These are phyloP conservation scores for Fusarium gaditjirri DNA, from an alignment of 2,329 filamentous ascomycete genomes.

Conservation along the genomic window DNA sequence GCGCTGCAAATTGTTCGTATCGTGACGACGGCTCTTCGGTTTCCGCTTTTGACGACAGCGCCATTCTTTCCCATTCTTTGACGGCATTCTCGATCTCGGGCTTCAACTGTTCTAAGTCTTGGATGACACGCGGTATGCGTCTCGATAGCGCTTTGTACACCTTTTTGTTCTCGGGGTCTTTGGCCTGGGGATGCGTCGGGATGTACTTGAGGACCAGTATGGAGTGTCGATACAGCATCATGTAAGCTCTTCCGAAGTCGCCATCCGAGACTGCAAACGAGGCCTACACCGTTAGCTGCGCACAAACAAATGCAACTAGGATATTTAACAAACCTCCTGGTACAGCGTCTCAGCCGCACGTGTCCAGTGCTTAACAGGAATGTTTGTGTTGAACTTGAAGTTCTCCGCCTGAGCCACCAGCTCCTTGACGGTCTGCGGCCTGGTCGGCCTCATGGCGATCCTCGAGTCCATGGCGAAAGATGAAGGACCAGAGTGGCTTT, in stretches of 20 bases:
- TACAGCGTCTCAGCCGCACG: constrained; percentile 81
- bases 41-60: constrained; percentile 50
- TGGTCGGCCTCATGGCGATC: constrained; percentile 50
- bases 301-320: neutral
- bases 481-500: neutral
- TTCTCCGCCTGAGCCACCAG: constrained; percentile 79
- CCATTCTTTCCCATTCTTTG: constrained; percentile 71
- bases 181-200: constrained; percentile 78
- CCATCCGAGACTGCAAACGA: constrained; percentile 86
- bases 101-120: constrained; percentile 80
- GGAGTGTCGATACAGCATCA: constrained; percentile 90
- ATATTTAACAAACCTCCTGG: constrained; percentile 72
- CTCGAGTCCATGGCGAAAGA: constrained; percentile 43
- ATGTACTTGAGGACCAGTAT: constrained; percentile 83
- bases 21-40: constrained; percentile 42
- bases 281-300: constrained; percentile 65
- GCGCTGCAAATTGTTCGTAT: constrained; percentile 62
- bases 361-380: constrained; percentile 84
- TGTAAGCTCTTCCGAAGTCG: constrained; percentile 88
- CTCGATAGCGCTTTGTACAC: constrained; percentile 65
- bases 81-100: constrained; percentile 79
- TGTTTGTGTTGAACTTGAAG: constrained; percentile 82
- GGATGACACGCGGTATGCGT: constrained; percentile 68
- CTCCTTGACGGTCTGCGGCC: constrained; percentile 77
- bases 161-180: constrained; percentile 70